A percentile compares a stretch with the other conserved stretches of the same genome.
Evolutionary conservation across 345 rosid species (phyloP).

Genomic region (Nasturtium officinale): DNA sequence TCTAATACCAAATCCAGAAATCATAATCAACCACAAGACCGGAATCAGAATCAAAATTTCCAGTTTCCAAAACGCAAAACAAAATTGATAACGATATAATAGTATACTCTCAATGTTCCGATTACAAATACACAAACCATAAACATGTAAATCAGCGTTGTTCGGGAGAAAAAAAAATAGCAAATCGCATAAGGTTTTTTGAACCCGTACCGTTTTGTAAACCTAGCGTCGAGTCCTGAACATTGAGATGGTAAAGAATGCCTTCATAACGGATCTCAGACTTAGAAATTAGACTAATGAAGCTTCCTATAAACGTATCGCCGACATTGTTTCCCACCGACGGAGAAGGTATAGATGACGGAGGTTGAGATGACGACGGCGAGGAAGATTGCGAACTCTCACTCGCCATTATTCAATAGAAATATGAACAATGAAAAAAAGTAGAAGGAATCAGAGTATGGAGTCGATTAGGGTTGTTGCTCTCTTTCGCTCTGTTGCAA

Average conservation of each 20-base stretch:
- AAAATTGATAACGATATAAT: neutral
- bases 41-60: neutral
- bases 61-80: slow-evolving; percentile 11
- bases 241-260: slow-evolving; percentile 47
- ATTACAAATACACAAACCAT: slow-evolving; percentile 4
- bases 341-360: slow-evolving; percentile 37
- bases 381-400: slow-evolving; percentile 37
- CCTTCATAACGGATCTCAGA: slow-evolving; percentile 60
- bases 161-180: neutral
- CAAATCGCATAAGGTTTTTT: slow-evolving; percentile 19
- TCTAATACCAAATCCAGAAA: slow-evolving; percentile 11
- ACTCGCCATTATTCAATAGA: slow-evolving; percentile 44
- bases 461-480: slow-evolving; percentile 33
- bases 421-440: no score
- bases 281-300: slow-evolving; percentile 53
- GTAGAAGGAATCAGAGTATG: slow-evolving; percentile 10
- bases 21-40: neutral
- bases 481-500: slow-evolving; percentile 6
- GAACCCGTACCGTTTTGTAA: slow-evolving; percentile 49
- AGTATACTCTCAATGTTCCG: neutral
- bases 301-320: slow-evolving; percentile 50
- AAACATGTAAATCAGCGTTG: slow-evolving; percentile 7
- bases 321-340: slow-evolving; percentile 37
- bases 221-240: slow-evolving; percentile 50
- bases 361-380: slow-evolving; percentile 37